Evolutionary conservation across 495 filamentous ascomycete species (phyloP), one percentile per base, ranked within the genome.

Genomic region (Penicillium angulare): DNA sequence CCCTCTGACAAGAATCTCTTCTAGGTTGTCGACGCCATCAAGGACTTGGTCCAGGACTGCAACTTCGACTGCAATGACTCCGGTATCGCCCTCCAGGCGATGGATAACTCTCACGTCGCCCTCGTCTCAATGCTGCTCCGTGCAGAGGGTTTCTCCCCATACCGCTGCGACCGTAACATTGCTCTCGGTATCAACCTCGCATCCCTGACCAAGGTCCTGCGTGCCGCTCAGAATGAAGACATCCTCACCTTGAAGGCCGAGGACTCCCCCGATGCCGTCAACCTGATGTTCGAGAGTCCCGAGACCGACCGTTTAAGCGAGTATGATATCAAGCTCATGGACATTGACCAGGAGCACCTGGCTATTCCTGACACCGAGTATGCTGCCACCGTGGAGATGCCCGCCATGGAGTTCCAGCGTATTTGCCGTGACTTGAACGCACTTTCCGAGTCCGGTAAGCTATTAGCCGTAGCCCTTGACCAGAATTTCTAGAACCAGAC

Each of bases 1-100:
- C 40, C 17, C 10, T 26, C 20, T 35, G 22, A 27, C 13, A 12
- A 33, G 20, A 5, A 41, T 31, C 53, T 27, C 44, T 50, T 7
- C n/a, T 20, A 96, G 92, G 89, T 96, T 56, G 92, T 97, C 71
- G 95, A 97, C 71, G 90, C 93, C 52, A 96, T 99, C 84, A 97
- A 96, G 74, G 95, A 99, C 63, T 85, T 99, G 22, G 93, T 99
- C 43, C 93, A 97, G 75, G 92, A 97, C 76, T 97, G 95, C 83
- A 99, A 99, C 76, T 99, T 99, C 76, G 93, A 99, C 78, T 99
- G 95, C 87, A 99, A 97, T 86, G 93, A 99, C 81, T 89, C 89
- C 55, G 93, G 93, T 43, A 92, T 99, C 69, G 91, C 91, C 44
- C 87, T 99, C 23, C 93, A 99, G 76, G 93, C 93, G 60, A 99